Percentiles rank a stretch among this genome's conserved stretches.
Conservation (phyloP, 352 stramenopile species). For the Phytopythium ostracodes region DNA sequence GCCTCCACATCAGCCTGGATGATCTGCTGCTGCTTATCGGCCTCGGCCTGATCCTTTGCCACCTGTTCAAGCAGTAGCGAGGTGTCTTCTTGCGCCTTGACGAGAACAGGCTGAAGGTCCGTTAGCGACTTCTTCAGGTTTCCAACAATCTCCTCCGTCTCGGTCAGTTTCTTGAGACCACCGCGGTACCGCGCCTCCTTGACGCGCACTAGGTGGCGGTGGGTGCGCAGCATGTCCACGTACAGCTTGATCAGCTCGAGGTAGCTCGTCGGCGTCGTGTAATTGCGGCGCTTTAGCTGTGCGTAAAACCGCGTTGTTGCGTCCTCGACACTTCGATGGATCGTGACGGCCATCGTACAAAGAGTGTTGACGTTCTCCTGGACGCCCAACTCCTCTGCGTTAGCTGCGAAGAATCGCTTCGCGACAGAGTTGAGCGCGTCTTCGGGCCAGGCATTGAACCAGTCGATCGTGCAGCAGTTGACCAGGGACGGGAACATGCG, state of each 20-base stretch:
- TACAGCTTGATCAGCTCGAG: slow-evolving; percentile 95
- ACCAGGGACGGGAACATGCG: slow-evolving; percentile 94
- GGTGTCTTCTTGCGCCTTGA: slow-evolving; percentile 89
- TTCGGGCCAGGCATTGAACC: slow-evolving; percentile 95
- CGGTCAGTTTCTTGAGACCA: slow-evolving; percentile 90
- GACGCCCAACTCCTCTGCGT: slow-evolving; percentile 85
- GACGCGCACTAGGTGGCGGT: slow-evolving; percentile 76
- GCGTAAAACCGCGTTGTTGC: slow-evolving; percentile 73
- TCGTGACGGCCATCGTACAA: slow-evolving; percentile 91
- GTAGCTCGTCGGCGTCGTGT: slow-evolving; percentile 95
- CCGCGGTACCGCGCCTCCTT: slow-evolving; percentile 83
- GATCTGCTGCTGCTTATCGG: slow-evolving; percentile 88
- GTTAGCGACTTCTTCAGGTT: slow-evolving; percentile 90
- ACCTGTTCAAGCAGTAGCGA: slow-evolving; percentile 83
- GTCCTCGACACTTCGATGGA: slow-evolving; percentile 91
- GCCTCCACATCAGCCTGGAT: slow-evolving; percentile 91
- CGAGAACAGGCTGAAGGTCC: slow-evolving; percentile 89
- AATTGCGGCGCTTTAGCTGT: slow-evolving; percentile 89
- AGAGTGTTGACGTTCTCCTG: slow-evolving; percentile 86
- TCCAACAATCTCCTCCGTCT: slow-evolving; percentile 92
- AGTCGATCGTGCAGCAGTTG: slow-evolving; percentile 95
- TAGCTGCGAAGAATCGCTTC: slow-evolving; percentile 82
- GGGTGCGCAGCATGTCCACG: slow-evolving; percentile 86
- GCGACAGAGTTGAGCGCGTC: slow-evolving; percentile 92
- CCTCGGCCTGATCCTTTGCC: slow-evolving; percentile 87